Conservation (phyloP, 2,329 filamentous ascomycete genomes). For the Trichoderma brevicompactum region DNA sequence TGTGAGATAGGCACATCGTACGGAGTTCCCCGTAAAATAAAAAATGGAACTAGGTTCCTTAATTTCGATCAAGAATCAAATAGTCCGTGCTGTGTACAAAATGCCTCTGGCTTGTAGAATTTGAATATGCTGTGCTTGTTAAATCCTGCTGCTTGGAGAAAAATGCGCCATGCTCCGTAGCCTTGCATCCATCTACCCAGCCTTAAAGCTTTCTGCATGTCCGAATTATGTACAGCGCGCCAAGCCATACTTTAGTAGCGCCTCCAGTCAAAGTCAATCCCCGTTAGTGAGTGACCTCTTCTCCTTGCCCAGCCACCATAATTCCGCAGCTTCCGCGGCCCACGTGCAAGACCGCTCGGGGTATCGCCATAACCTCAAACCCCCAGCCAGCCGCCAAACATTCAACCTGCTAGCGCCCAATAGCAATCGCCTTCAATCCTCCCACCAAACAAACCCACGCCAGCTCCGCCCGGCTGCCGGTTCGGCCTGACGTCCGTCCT, state of each 20-base stretch:
- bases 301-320: constrained; percentile 25
- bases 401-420: constrained; percentile 5
- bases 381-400: neutral
- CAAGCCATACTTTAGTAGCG: neutral
- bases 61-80: neutral
- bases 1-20: neutral
- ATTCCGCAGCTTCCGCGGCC: constrained; percentile 24
- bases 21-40: too few relatives aligned
- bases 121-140: neutral
- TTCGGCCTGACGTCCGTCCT: constrained; percentile 27
- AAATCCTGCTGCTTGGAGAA: neutral
- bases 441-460: constrained; percentile 26
- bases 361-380: constrained; percentile 28
- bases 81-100: neutral
- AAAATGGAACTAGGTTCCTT: constrained; percentile 13
- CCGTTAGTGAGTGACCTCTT: constrained; percentile 28
- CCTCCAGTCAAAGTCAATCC: constrained; percentile 10
- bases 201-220: neutral
- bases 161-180: too few relatives aligned
- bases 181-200: too few relatives aligned
- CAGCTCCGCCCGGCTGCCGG: constrained; percentile 29
- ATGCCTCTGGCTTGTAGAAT: neutral
- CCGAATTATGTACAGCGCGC: neutral
- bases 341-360: constrained; percentile 3
- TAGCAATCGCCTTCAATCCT: constrained; percentile 18